phyloP scores from a whole-genome alignment of 306 rosid species.

The Datisca glomerata region DNA sequence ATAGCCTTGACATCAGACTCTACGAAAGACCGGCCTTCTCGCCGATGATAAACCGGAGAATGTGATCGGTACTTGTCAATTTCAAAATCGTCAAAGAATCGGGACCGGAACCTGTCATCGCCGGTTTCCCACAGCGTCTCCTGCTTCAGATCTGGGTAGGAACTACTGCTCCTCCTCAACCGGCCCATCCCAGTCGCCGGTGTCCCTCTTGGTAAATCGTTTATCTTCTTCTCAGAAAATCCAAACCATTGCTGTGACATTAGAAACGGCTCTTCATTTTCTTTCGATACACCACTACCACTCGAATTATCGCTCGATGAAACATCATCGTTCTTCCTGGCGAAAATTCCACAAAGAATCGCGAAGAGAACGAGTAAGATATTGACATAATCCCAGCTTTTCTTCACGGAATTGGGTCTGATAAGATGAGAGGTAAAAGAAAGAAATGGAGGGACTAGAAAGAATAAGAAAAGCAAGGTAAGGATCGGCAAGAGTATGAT shows the following conservation, averaged over 20 bases:
- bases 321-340: slow-evolving; percentile 43
- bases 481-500: slow-evolving; percentile 57
- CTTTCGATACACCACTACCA: too few species aligned
- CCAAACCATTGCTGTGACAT: slow-evolving; percentile 40
- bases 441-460: slow-evolving; percentile 45
- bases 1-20: slow-evolving; percentile 37
- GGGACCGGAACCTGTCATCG: slow-evolving; percentile 28
- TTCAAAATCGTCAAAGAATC: slow-evolving; percentile 62
- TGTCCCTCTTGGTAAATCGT: slow-evolving; percentile 4
- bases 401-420: slow-evolving; percentile 46
- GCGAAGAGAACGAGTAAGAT: slow-evolving; percentile 55
- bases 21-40: slow-evolving; percentile 1
- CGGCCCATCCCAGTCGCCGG: slow-evolving; percentile 12
- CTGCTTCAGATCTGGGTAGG: slow-evolving; percentile 79
- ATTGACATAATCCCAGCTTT: slow-evolving; percentile 69
- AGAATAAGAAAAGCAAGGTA: slow-evolving; percentile 33
- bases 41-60: not conserved
- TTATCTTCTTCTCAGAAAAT: slow-evolving; percentile 15
- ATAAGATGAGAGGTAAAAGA: slow-evolving; percentile 34
- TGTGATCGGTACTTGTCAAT: slow-evolving; percentile 24
- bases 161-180: slow-evolving; percentile 62
- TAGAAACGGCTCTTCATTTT: slow-evolving; percentile 3
- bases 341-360: slow-evolving; percentile 54
- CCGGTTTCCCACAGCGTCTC: slow-evolving; percentile 33
- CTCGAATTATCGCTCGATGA: too few species aligned